Base-by-base conservation (phyloP, 106 monocot species). In the Acorus gramineus region DNA sequence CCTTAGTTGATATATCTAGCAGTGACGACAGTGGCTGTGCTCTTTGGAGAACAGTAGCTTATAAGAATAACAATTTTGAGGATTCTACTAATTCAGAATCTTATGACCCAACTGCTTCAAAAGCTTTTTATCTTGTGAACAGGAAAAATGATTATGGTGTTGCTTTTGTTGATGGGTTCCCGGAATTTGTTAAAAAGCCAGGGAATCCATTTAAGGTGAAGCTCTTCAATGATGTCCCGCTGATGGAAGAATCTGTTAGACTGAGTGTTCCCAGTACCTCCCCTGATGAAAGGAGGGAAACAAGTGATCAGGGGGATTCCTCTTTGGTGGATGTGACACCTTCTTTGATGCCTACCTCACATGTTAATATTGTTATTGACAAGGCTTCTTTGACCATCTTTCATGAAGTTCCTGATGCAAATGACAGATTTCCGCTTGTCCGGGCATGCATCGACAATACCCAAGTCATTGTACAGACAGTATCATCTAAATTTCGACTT, bases 111-210 rank as follows among this genome's bases (percentile, higher is more conserved):
- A 60, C 65, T 55, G 10, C 70, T 54, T 61, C 65, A 52, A 85
- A 79, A 69, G 78, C 83, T 54, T 89, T 89, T 64, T 69, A 93
- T 63, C 73, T 93, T 64, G 72, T 89, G 57, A 93, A 93, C 64
- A 56, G 64, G 64, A 93, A 89, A 64, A 93, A 71, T 72, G 70
- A 76, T 47, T 79, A 56, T 74, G 67, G 73, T 52, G 68, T 93
- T 81, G 73, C 85, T 61, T 89, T 93, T 72, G 76, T 85, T 71
- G 89, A 89, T 70, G 93, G 82, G 11, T 55, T 77, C 53, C 89
- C 78, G 42, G 89, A 89, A 57, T 89, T 88, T 81, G 93, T 89
- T 48, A 85, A 85, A 62, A 93, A 83, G 63, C 93, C 93, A 13
- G 93, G 93, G 53, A 85, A 80, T 78, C 82, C 82, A 69, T 76